Base-by-base conservation (phyloP, 2,329 filamentous ascomycete species). In the Aureobasidium musti region DNA sequence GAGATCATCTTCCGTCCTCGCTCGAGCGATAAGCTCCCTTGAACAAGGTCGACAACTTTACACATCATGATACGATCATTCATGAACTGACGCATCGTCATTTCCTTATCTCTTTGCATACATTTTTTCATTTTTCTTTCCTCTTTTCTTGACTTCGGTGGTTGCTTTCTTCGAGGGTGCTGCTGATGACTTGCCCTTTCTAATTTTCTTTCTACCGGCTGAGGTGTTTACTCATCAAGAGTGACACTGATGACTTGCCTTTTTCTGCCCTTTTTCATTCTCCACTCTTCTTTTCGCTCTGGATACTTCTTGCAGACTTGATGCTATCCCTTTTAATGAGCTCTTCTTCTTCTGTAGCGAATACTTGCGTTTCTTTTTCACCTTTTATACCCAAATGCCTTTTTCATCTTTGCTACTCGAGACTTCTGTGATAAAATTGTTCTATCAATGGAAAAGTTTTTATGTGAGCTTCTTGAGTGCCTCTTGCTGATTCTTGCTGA, bases 301-400 rank as follows among this genome's bases (percentile, higher is more conserved):
- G 39, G 37, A 37, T 59, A 30, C 23, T n/a, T 43, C 54, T 59
- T 43, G 54, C 39, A 26, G 39, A 59, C 54, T 59, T 45, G 54
- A 52, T 39, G 21, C 1, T 41, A 56, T 41, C 53, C 37, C 26
- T 30, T 59, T 45, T n/a, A 30, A 59, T 59, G 54, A 21, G 54
- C 54, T 59, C 17, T 30, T 33, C 5, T 19, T 13, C 5, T 45
- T 59, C 54, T 59, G 54, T 45, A 43, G 49, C 49, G 49, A 52
- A 52, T 33, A 52, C 49, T 50, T 50, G 23, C 21, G 6, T 43
- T 10, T 28, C 2, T 19, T 37, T 13, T 26, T 41, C n/a, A 14
- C 7, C 11, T 30, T 30, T 3, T 59, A 59, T 45, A 45, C 54
- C 54, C 54, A 43, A 30, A 30, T 37, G 14, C n/a, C 39, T 33